A percentile compares a stretch with the other conserved stretches of the same genome.
phyloP scores from a whole-genome alignment of 2,329 filamentous ascomycete genomes.

The Stagonosporopsis rhizophila region DNA sequence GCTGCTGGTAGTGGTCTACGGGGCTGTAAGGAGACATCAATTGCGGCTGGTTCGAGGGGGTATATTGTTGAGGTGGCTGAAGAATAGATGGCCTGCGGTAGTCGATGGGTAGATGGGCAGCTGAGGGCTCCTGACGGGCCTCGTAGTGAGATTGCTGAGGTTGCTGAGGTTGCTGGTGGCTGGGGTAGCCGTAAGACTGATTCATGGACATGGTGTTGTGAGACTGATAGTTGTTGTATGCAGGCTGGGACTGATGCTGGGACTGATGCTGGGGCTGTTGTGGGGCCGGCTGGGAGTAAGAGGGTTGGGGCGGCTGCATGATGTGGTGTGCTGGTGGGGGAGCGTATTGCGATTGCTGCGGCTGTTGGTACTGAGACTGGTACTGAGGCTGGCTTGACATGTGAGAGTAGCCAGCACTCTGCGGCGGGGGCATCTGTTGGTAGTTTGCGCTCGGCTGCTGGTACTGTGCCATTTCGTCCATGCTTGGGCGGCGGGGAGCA shows the following conservation, averaged over 20 bases:
- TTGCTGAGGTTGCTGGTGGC: constrained; percentile 34
- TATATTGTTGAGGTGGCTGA: constrained; percentile 45
- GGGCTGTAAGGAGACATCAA: constrained; percentile 44
- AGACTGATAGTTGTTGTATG: constrained; percentile 41
- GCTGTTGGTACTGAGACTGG: constrained; percentile 44
- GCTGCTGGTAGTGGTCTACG: constrained; percentile 48
- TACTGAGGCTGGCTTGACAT: constrained; percentile 48
- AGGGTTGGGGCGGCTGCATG: constrained; percentile 50
- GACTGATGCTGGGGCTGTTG: constrained; percentile 24
- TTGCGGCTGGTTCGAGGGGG: constrained; percentile 39
- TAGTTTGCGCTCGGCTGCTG: constrained; percentile 43
- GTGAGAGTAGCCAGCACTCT: constrained; percentile 48
- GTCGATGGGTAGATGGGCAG: constrained; percentile 51
- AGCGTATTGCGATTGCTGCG: constrained; percentile 37
- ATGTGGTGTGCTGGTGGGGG: constrained; percentile 43
- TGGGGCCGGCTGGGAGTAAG: constrained; percentile 41
- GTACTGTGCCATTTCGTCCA: constrained; percentile 56
- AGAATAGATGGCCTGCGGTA: constrained; percentile 52
- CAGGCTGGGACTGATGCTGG: constrained; percentile 25
- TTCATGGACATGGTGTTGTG: constrained; percentile 47
- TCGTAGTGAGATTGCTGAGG: constrained; percentile 50
- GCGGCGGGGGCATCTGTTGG: constrained; percentile 52
- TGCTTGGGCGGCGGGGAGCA: constrained; percentile 53
- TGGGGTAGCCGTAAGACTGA: constrained; percentile 52
- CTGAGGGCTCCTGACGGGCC: constrained; percentile 47